Evolutionary conservation across 2,329 filamentous ascomycete genomes (phyloP).

Genomic region (Drechslerella coelobrocha): DNA sequence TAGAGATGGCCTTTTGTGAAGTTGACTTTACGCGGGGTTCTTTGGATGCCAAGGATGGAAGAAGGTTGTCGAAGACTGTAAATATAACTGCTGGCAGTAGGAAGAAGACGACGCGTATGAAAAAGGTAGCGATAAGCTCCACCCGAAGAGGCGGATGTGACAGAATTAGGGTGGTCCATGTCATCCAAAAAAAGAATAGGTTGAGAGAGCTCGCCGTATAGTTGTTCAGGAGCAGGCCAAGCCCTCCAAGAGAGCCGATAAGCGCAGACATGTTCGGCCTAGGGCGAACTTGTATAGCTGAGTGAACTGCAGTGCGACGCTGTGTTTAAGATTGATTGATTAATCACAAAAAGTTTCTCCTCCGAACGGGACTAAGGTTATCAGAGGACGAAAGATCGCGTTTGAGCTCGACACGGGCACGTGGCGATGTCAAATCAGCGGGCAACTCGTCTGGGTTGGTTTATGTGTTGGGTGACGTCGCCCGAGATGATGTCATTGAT

Average conservation of each 20-base stretch:
- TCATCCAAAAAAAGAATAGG: slow-evolving; percentile 86
- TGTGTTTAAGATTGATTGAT: too few species aligned
- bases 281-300: background rate
- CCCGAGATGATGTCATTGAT: background rate
- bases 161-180: slow-evolving; percentile 82
- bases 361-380: too few species aligned
- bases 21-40: slow-evolving; percentile 56
- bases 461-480: background rate
- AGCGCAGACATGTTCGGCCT: slow-evolving; percentile 28
- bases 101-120: slow-evolving; percentile 73
- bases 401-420: background rate
- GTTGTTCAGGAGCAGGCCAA: slow-evolving; percentile 71
- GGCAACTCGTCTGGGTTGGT: background rate
- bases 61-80: slow-evolving; percentile 72
- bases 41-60: slow-evolving; percentile 75
- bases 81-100: slow-evolving; percentile 75
- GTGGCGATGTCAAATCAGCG: background rate
- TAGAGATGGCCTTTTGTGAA: slow-evolving; percentile 62
- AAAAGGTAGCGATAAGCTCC: slow-evolving; percentile 74
- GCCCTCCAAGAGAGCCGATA: slow-evolving; percentile 58
- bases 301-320: background rate
- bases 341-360: too few species aligned
- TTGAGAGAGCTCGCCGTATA: slow-evolving; percentile 82
- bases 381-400: too few species aligned
- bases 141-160: slow-evolving; percentile 77